Conservation (phyloP, 139 green algal species). For the Astrephomene gubernaculifera region DNA sequence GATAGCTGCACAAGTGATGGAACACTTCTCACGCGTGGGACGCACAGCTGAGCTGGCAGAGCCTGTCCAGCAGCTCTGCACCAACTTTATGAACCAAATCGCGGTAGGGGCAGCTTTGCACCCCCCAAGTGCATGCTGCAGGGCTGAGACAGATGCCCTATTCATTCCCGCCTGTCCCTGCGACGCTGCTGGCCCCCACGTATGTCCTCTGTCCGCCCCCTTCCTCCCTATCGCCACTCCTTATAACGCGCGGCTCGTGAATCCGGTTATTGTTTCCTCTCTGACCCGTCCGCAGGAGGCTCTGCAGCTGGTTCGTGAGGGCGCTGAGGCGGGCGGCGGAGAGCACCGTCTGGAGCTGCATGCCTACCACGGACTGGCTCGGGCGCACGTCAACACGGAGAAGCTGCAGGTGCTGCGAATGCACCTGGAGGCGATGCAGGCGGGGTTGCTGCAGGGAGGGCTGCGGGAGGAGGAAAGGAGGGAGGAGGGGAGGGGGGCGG, state of each 20-base stretch:
- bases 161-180: too few relatives aligned
- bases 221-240: too few relatives aligned
- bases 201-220: too few relatives aligned
- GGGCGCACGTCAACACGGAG: constrained; percentile 41
- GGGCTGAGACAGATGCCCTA: too few relatives aligned
- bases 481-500: not conserved
- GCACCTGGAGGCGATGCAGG: constrained; percentile 82
- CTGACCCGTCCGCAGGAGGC: constrained; percentile 4
- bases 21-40: constrained; percentile 33
- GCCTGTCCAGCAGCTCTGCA: constrained; percentile 26
- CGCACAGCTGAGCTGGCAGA: constrained; percentile 19
- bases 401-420: constrained; percentile 80
- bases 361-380: constrained; percentile 32
- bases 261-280: too few relatives aligned
- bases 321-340: not conserved
- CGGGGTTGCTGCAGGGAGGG: constrained; percentile 56
- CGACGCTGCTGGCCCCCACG: too few relatives aligned
- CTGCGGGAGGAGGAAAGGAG: not conserved
- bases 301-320: constrained; percentile 29
- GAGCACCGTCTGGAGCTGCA: constrained; percentile 32
- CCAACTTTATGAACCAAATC: constrained; percentile 24
- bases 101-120: too few relatives aligned
- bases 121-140: too few relatives aligned
- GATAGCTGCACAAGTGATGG: constrained; percentile 29
- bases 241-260: too few relatives aligned